phyloP scores from a whole-genome alignment of 2,329 filamentous ascomycete genomes.

The Ascochyta fabae region DNA sequence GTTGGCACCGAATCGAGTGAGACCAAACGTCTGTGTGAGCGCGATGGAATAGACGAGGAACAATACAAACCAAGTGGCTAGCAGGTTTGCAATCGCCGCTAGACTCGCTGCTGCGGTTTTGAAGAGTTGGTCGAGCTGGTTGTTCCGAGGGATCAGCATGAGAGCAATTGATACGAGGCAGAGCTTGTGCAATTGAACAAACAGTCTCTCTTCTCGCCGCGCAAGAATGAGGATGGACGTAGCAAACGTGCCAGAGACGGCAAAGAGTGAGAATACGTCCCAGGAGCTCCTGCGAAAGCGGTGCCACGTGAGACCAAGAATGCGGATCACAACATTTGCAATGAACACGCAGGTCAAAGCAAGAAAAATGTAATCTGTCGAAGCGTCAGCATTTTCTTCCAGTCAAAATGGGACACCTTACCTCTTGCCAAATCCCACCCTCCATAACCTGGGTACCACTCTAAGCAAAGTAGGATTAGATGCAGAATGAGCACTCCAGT shows the following conservation, averaged over 20 bases:
- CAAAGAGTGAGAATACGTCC: conserved; percentile 87
- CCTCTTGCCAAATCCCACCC: conserved; percentile 74
- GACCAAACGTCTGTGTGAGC: conserved; percentile 91
- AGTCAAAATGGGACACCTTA: conserved; percentile 31
- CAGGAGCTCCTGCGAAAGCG: conserved; percentile 92
- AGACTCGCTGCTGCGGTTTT: conserved; percentile 97
- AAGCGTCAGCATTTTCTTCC: conserved; percentile 26
- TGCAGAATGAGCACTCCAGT: conserved; percentile 83
- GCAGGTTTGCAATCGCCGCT: conserved; percentile 84
- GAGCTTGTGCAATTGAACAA: conserved; percentile 87
- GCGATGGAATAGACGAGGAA: conserved; percentile 97
- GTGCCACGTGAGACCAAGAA: conserved; percentile 88
- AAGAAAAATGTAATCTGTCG: conserved; percentile 74
- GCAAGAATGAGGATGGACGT: conserved; percentile 80
- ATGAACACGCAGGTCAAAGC: conserved; percentile 82
- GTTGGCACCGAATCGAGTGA: conserved; percentile 81
- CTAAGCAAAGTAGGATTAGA: conserved; percentile 79
- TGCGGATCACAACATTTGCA: conserved; percentile 80
- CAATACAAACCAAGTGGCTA: conserved; percentile 96
- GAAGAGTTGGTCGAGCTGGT: conserved; percentile 96
- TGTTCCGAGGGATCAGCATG: conserved; percentile 92
- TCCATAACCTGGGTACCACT: conserved; percentile 77
- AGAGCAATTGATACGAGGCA: conserved; percentile 90
- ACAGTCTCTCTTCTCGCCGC: conserved; percentile 62
- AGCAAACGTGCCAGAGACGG: conserved; percentile 79